phyloP scores from a whole-genome alignment of 441 rosid genomes.

The Biscutella auriculata region DNA sequence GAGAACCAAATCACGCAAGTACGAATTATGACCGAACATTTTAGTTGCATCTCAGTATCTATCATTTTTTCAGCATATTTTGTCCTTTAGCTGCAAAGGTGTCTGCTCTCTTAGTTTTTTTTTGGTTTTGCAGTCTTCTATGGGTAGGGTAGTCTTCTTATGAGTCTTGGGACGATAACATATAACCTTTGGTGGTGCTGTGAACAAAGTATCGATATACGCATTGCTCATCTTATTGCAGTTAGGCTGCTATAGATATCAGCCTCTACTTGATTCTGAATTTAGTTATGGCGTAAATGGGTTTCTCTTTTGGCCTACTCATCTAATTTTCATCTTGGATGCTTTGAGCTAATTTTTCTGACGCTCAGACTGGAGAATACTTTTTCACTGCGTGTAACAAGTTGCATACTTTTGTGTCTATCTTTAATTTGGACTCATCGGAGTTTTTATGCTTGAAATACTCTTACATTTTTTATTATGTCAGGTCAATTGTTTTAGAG shows the following conservation, averaged over 20 bases:
- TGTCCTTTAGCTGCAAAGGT: slow-evolving; percentile 12
- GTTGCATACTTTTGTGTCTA: slow-evolving; percentile 6
- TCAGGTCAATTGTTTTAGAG: slow-evolving; percentile 89
- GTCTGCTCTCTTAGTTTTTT: slow-evolving; percentile 7
- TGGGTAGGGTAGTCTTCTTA: slow-evolving; percentile 12
- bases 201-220: slow-evolving; percentile 8
- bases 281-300: slow-evolving; percentile 5
- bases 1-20: slow-evolving; percentile 81
- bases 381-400: not conserved
- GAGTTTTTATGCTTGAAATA: slow-evolving; percentile 7
- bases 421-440: slow-evolving; percentile 1
- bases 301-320: not conserved
- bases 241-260: slow-evolving; percentile 1
- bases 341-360: not conserved
- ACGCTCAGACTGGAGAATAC: not conserved
- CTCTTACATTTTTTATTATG: slow-evolving; percentile 19
- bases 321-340: not conserved
- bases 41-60: slow-evolving; percentile 11
- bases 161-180: not conserved
- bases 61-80: not conserved
- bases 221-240: slow-evolving; percentile 4
- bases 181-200: slow-evolving; percentile 1
- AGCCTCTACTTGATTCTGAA: slow-evolving; percentile 8
- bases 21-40: slow-evolving; percentile 21
- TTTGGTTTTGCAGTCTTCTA: slow-evolving; percentile 6